Conservation (phyloP, 2,329 filamentous ascomycete species). For the Talaromyces sp. region DNA sequence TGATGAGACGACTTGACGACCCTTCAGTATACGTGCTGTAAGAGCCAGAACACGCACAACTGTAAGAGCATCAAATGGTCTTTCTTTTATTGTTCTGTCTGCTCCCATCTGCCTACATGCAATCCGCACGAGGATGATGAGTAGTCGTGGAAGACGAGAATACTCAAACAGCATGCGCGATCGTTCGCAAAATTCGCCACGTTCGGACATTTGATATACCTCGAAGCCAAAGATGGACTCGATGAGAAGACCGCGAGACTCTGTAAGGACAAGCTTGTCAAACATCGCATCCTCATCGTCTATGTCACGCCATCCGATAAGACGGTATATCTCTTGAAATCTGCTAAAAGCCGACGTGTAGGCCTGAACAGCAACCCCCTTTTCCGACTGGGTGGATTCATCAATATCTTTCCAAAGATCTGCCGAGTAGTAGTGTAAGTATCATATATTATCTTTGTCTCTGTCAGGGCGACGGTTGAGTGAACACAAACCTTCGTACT, state of each 20-base stretch:
- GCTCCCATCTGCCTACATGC: background rate
- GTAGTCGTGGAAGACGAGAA: conserved; percentile 13
- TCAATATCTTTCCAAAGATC: conserved; percentile 13
- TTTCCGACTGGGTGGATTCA: conserved; percentile 10
- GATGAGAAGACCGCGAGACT: conserved; percentile 8
- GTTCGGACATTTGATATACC: conserved; percentile 5
- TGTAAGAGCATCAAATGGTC: conserved; percentile 10
- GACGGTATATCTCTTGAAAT: conserved; percentile 14
- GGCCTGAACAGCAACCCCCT: background rate
- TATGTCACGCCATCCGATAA: conserved; percentile 9
- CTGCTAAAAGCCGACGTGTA: conserved; percentile 8
- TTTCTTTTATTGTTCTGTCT: background rate
- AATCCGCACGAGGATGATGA: background rate
- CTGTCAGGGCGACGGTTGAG: background rate
- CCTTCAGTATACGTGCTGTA: background rate
- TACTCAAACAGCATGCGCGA: conserved; percentile 4
- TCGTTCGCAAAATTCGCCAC: background rate
- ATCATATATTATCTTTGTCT: background rate
- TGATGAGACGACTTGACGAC: background rate
- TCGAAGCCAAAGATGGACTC: conserved; percentile 14
- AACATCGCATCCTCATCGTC: background rate
- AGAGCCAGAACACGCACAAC: background rate
- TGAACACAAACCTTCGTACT: conserved; percentile 10
- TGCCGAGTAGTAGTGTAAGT: background rate
- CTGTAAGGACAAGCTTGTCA: background rate